Conservation (phyloP, 2,329 filamentous ascomycete genomes). For the Diaporthe humulicola region DNA sequence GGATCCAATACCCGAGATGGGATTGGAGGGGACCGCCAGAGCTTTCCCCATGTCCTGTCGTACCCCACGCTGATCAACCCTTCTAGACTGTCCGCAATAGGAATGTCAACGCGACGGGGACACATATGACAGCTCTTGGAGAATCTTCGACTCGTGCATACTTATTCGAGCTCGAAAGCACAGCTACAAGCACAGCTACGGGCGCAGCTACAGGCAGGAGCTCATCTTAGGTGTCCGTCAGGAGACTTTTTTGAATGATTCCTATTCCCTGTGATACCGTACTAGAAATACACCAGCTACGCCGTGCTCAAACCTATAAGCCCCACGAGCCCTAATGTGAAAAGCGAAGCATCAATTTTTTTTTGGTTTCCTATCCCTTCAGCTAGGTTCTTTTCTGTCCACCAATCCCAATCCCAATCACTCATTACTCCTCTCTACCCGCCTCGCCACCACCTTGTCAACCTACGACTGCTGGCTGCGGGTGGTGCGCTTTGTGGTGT, state of each 20-base stretch:
- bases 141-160: not conserved
- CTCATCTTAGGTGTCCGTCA: not conserved
- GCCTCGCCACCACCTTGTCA: constrained; percentile 36
- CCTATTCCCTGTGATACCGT: constrained; percentile 37
- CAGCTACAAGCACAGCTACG: not conserved
- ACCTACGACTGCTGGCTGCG: constrained; percentile 66
- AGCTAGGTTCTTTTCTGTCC: constrained; percentile 1
- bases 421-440: constrained; percentile 35
- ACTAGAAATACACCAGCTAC: constrained; percentile 39
- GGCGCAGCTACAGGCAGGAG: too few relatives aligned
- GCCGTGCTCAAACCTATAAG: constrained; percentile 41
- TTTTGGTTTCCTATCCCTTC: constrained; percentile 11
- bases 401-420: not conserved
- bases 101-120: constrained; percentile 13
- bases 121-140: not conserved
- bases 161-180: not conserved
- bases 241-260: constrained; percentile 28
- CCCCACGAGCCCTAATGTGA: constrained; percentile 33
- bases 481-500: constrained; percentile 73
- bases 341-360: constrained; percentile 36
- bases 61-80: not conserved
- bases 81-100: not conserved
- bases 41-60: not conserved
- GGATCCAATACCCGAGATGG: constrained; percentile 6
- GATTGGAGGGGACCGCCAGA: not conserved